Conservation (phyloP, 441 rosid genomes). For the Gossypium davidsonii region DNA sequence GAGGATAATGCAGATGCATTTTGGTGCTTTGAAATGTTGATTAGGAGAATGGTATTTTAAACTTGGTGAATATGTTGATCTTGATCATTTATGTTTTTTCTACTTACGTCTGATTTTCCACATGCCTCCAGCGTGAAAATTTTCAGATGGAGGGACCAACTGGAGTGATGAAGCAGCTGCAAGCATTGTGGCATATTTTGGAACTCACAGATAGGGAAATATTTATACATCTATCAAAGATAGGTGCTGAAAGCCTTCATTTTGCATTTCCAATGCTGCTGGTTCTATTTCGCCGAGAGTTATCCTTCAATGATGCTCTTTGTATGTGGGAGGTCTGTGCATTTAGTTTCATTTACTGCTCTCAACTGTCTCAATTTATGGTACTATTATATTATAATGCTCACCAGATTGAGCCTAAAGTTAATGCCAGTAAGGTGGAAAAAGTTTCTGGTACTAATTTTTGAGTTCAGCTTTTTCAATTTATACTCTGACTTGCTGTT, state of each 20-base stretch:
- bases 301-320: slow-evolving; percentile 79
- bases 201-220: slow-evolving; percentile 81
- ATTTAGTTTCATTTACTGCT: not conserved
- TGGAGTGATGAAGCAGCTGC: slow-evolving; percentile 87
- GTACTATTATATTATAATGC: not conserved
- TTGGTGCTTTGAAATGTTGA: slow-evolving; percentile 99
- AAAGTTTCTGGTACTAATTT: not conserved
- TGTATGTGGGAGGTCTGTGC: slow-evolving; percentile 86
- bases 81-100: slow-evolving; percentile 19
- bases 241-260: slow-evolving; percentile 95
- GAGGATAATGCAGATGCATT: slow-evolving; percentile 95
- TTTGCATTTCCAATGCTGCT: slow-evolving; percentile 94
- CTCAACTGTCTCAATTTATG: slow-evolving; percentile 8
- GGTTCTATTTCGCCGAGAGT: slow-evolving; percentile 83
- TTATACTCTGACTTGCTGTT: not conserved
- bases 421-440: not conserved
- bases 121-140: slow-evolving; percentile 63
- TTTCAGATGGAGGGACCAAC: slow-evolving; percentile 92
- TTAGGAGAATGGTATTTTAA: slow-evolving; percentile 74
- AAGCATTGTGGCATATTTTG: slow-evolving; percentile 80
- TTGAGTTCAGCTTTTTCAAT: not conserved
- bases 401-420: not conserved
- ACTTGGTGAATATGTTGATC: slow-evolving; percentile 13
- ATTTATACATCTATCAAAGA: slow-evolving; percentile 61
- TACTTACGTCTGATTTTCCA: slow-evolving; percentile 19